Conservation (phyloP, 208 protist genomes). For the Trichomonas vaginalis region DNA sequence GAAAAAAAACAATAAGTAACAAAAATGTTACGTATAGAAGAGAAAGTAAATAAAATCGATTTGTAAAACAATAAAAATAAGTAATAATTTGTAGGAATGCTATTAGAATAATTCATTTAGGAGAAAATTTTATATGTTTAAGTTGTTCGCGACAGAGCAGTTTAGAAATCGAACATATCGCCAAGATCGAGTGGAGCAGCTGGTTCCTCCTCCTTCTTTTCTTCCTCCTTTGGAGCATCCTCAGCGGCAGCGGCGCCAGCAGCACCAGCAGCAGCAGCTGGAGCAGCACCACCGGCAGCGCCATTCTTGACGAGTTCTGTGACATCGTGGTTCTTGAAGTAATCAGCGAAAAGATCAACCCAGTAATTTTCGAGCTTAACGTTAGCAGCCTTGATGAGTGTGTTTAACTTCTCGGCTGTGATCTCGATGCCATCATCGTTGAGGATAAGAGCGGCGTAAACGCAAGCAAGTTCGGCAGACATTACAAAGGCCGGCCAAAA, state of each 20-base stretch:
- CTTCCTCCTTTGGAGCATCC: background rate
- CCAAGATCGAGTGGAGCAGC: background rate
- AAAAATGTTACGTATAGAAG: no score
- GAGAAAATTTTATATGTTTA: background rate
- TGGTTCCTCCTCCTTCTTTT: background rate
- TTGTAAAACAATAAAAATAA: no score
- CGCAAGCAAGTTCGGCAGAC: background rate
- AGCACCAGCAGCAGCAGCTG: background rate
- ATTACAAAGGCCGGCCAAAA: background rate
- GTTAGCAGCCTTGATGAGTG: background rate
- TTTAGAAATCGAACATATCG: background rate
- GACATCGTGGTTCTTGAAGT: background rate
- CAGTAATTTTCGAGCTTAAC: background rate
- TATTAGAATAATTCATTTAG: no score
- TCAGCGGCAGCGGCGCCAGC: background rate
- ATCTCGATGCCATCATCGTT: conserved; percentile 7
- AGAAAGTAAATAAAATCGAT: no score
- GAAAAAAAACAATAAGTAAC: no score
- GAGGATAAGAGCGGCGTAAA: background rate
- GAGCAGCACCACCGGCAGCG: background rate
- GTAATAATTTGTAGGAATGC: no score
- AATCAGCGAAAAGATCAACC: conserved; percentile 10
- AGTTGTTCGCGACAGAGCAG: no score
- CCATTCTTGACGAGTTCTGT: background rate
- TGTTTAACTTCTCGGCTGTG: conserved; percentile 3